A percentile compares a stretch with the other conserved stretches of the same genome.
Conservation (phyloP, 2,329 filamentous ascomycete genomes). For the Colletotrichum incanum region DNA sequence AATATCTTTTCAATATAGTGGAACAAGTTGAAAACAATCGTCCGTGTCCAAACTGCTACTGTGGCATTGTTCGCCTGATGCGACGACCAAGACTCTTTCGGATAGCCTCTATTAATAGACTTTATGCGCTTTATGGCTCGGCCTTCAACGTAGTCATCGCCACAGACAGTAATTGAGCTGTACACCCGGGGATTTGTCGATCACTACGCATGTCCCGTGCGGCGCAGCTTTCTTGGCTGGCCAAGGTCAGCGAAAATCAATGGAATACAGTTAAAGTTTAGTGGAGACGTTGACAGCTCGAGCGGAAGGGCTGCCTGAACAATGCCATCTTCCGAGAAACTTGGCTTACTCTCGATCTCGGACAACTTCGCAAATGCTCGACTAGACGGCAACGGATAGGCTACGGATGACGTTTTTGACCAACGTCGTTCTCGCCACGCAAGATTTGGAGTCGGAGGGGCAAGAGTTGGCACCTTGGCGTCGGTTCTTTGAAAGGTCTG, state of each 20-base stretch:
- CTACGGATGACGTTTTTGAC: too few species aligned
- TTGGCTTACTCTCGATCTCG: background rate
- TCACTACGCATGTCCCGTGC: background rate
- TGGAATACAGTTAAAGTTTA: background rate
- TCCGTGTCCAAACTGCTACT: background rate
- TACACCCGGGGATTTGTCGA: background rate
- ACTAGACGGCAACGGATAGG: background rate
- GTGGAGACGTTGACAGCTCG: background rate
- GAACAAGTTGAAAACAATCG: too few species aligned
- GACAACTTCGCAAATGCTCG: too few species aligned
- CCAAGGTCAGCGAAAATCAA: background rate
- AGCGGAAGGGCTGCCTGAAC: background rate
- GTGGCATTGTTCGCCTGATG: background rate
- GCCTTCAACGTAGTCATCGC: too few species aligned
- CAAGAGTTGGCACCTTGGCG: background rate
- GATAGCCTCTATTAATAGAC: too few species aligned
- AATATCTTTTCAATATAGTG: background rate
- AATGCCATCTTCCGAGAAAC: background rate
- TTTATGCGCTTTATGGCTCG: background rate
- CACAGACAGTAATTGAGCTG: background rate
- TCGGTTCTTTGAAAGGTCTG: constrained; percentile 1
- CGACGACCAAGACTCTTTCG: background rate
- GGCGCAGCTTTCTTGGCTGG: background rate
- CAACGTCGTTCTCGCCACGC: background rate
- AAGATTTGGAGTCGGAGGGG: background rate